A percentile compares a stretch with the other conserved stretches of the same genome.
Conservation (phyloP, 2,329 filamentous ascomycete species). For the Fusarium begoniae region DNA sequence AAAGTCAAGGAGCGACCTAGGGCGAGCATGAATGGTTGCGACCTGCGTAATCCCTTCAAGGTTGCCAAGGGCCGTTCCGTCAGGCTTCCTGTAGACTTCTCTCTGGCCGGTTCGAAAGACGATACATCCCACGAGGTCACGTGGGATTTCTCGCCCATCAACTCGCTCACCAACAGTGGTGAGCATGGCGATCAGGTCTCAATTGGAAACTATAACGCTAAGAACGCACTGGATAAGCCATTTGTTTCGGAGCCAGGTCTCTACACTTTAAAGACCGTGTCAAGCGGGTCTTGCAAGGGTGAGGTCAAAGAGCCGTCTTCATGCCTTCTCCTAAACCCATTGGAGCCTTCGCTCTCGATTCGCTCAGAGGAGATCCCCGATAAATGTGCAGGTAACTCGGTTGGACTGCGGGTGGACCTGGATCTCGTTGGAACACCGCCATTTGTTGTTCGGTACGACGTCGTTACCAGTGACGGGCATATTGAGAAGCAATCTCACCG, state of each 20-base stretch:
- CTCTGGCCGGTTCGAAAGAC: conserved; percentile 64
- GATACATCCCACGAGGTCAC: conserved; percentile 76
- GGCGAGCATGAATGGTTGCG: conserved; percentile 77
- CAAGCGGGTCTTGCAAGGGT: conserved; percentile 83
- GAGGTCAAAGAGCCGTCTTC: conserved; percentile 93
- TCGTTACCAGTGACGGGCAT: conserved; percentile 67
- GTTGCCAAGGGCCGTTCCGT: conserved; percentile 78
- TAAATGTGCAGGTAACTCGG: conserved; percentile 92
- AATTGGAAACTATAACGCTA: conserved; percentile 67
- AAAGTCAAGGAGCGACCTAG: conserved; percentile 87
- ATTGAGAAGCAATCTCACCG: conserved; percentile 63
- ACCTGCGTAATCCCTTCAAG: conserved; percentile 81
- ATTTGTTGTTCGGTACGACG: conserved; percentile 82
- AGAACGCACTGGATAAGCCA: conserved; percentile 70
- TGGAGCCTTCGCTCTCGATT: conserved; percentile 81
- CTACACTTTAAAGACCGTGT: conserved; percentile 84
- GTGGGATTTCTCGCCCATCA: conserved; percentile 84
- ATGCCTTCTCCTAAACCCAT: conserved; percentile 91
- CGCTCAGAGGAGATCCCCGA: conserved; percentile 86
- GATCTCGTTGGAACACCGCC: conserved; percentile 93
- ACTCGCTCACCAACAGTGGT: conserved; percentile 73
- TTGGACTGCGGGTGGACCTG: conserved; percentile 87
- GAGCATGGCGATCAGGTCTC: conserved; percentile 71
- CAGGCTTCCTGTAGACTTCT: conserved; percentile 76
- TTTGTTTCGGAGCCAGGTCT: conserved; percentile 80